These are phyloP conservation scores for Pseudonitzschia multiseries DNA, from an alignment of 108 stramenopile species.

Conservation along the genomic window DNA sequence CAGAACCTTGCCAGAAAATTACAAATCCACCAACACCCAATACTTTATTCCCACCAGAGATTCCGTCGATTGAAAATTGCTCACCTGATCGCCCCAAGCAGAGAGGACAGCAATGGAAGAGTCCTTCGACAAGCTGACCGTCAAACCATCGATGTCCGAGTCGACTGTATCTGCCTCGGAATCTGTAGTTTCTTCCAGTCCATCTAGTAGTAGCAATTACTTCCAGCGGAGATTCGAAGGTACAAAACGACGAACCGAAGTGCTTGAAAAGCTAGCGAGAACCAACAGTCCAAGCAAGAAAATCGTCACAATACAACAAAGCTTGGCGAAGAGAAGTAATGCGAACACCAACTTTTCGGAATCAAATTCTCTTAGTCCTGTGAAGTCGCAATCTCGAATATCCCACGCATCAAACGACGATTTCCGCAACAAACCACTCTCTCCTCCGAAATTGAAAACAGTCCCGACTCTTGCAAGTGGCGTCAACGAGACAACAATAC, in stretches of 20 bases:
- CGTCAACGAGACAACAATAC: background rate
- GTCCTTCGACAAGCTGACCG: background rate
- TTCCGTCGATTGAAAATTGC: no score
- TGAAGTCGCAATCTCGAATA: background rate
- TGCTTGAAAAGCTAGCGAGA: slow-evolving; percentile 12
- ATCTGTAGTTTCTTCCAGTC: slow-evolving; percentile 4
- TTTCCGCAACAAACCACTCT: background rate
- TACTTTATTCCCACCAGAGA: background rate
- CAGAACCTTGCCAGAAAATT: no score
- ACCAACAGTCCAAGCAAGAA: slow-evolving; percentile 9
- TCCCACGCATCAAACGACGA: background rate
- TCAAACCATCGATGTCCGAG: slow-evolving; percentile 4
- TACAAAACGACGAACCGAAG: slow-evolving; percentile 17
- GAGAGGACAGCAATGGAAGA: background rate
- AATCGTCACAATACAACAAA: background rate
- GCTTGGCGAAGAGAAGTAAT: background rate
- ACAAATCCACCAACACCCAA: no score
- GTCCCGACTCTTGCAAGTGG: background rate
- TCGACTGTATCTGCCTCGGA: slow-evolving; percentile 15
- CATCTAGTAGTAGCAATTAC: slow-evolving; percentile 10
- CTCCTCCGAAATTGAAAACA: background rate
- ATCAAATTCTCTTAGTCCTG: background rate
- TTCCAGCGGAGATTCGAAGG: slow-evolving; percentile 25
- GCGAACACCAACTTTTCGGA: background rate
- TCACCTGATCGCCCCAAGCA: background rate